These are phyloP conservation scores for Dendrobium huoshanense DNA, from an alignment of 106 monocot genomes.

Conservation along the genomic window DNA sequence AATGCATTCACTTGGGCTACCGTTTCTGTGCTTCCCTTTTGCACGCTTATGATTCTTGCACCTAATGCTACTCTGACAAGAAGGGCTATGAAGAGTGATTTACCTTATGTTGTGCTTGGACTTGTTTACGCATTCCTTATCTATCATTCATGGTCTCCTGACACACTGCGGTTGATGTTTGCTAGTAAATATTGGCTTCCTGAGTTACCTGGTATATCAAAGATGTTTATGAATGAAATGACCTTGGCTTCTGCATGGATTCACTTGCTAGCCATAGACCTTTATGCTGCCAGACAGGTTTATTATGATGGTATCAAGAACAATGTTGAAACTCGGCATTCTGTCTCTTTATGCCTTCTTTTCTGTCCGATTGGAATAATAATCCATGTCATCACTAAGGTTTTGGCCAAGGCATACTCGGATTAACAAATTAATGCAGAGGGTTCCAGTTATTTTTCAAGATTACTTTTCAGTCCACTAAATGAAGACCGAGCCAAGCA, in stretches of 20 bases:
- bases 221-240: conserved; percentile 61
- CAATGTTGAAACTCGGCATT: conserved; percentile 80
- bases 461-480: background rate
- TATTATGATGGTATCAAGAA: conserved; percentile 76
- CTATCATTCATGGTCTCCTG: conserved; percentile 79
- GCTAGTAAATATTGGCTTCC: conserved; percentile 90
- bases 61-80: conserved; percentile 73
- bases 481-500: too few species aligned
- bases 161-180: conserved; percentile 70
- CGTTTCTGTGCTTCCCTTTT: conserved; percentile 91
- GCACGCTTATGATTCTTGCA: conserved; percentile 83
- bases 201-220: conserved; percentile 60
- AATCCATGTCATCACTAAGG: conserved; percentile 64
- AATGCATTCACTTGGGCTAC: conserved; percentile 86
- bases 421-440: background rate
- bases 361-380: conserved; percentile 88
- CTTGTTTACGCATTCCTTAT: conserved; percentile 79
- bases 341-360: conserved; percentile 76
- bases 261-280: conserved; percentile 69
- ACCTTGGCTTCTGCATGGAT: conserved; percentile 70
- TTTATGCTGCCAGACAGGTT: conserved; percentile 83
- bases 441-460: background rate
- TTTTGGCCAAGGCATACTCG: conserved; percentile 17
- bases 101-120: conserved; percentile 73
- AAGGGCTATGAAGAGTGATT: conserved; percentile 55